These are phyloP conservation scores for Annulohypoxylon nitens DNA, from an alignment of 495 filamentous ascomycete species.

Conservation along the genomic window DNA sequence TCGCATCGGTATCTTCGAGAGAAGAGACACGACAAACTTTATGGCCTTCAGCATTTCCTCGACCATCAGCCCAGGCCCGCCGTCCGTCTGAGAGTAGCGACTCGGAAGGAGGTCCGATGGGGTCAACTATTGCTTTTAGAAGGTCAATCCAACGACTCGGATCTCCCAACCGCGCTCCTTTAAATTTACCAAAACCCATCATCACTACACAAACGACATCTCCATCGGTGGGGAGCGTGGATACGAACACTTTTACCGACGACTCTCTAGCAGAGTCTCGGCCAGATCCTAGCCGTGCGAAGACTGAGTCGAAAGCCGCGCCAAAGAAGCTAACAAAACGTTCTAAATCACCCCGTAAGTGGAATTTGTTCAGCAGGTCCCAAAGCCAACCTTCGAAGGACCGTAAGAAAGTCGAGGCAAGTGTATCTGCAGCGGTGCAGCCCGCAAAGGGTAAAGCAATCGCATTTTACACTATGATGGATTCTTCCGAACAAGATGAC, in stretches of 20 bases:
- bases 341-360: constrained; percentile 73
- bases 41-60: constrained; percentile 67
- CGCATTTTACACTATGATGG: constrained; percentile 88
- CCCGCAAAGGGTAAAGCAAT: constrained; percentile 59
- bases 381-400: constrained; percentile 65
- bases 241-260: constrained; percentile 66
- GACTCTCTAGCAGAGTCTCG: constrained; percentile 58
- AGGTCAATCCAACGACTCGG: constrained; percentile 65
- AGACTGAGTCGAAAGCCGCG: constrained; percentile 31
- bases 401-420: constrained; percentile 53
- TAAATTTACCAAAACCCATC: constrained; percentile 60
- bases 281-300: constrained; percentile 37
- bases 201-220: constrained; percentile 56
- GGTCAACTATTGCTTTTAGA: constrained; percentile 64
- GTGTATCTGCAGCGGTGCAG: constrained; percentile 60
- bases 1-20: constrained; percentile 57
- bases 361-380: constrained; percentile 86
- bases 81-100: constrained; percentile 68
- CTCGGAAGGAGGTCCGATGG: constrained; percentile 57
- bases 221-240: constrained; percentile 63
- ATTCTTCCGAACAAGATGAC: constrained; percentile 77
- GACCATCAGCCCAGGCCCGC: constrained; percentile 48
- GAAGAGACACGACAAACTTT: constrained; percentile 57
- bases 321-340: constrained; percentile 69
- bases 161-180: constrained; percentile 53